A percentile compares a stretch with the other conserved stretches of the same genome.
These are phyloP conservation scores for Dictyostelium citrinum DNA, from an alignment of 78 protist species.

Conservation along the genomic window DNA sequence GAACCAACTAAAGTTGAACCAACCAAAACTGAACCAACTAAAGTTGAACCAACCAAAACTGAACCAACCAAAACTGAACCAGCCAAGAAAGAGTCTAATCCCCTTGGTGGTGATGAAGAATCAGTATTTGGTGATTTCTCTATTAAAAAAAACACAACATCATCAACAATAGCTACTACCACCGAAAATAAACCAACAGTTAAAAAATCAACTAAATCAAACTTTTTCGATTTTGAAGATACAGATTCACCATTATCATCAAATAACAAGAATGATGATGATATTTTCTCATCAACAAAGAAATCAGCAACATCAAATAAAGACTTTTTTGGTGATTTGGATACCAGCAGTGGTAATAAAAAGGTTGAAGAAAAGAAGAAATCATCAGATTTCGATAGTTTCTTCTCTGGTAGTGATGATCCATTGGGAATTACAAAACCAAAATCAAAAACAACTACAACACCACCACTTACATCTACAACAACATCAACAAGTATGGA, in stretches of 20 bases:
- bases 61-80: neutral
- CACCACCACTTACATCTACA: neutral
- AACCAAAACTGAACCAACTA: neutral
- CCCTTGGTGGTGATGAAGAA: conserved; percentile 31
- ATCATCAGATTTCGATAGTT: conserved; percentile 16
- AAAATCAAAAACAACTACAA: neutral
- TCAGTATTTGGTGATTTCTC: conserved; percentile 31
- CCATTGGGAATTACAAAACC: neutral
- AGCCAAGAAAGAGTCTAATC: neutral
- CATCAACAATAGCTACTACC: neutral
- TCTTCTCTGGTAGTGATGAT: neutral
- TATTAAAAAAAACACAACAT: neutral
- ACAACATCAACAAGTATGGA: neutral
- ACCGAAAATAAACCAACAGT: conserved; percentile 1
- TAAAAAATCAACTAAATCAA: conserved; percentile 6
- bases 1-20: neutral
- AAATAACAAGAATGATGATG: conserved; percentile 2
- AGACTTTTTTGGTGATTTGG: neutral
- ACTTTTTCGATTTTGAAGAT: conserved; percentile 2
- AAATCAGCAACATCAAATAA: neutral
- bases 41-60: neutral
- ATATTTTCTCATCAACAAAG: neutral
- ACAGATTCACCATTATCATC: conserved; percentile 20
- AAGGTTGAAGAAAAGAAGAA: conserved; percentile 12
- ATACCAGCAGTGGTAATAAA: neutral